Conservation (phyloP, 139 green algal species). For the Dunaliella primolecta region DNA sequence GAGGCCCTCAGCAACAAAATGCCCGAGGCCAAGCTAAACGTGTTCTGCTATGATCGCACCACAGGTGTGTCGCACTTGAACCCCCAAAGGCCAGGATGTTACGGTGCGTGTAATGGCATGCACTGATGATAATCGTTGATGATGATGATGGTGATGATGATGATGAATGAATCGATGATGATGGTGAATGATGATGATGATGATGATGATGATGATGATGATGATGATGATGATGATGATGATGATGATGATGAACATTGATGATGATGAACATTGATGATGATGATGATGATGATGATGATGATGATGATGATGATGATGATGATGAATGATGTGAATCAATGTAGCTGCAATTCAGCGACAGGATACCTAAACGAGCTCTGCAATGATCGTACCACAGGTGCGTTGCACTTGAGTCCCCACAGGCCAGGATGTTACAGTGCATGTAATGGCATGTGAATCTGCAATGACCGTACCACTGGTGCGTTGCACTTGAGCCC, state of each 20-base stretch:
- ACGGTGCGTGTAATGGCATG: neutral
- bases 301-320: too few relatives aligned
- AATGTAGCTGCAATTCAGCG: too few relatives aligned
- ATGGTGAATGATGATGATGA: too few relatives aligned
- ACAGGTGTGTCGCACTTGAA: constrained; percentile 7
- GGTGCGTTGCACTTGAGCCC: too few relatives aligned
- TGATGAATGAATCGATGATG: neutral
- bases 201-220: neutral
- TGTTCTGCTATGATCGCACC: constrained; percentile 9
- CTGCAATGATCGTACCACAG: neutral
- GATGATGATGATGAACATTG: too few relatives aligned
- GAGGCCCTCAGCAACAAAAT: neutral
- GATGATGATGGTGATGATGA: neutral
- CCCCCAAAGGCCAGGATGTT: neutral
- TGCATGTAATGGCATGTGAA: too few relatives aligned
- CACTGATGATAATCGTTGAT: neutral
- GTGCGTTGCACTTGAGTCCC: neutral
- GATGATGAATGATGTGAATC: too few relatives aligned
- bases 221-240: too few relatives aligned
- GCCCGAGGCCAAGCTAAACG: neutral
- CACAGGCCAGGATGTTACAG: too few relatives aligned
- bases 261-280: too few relatives aligned
- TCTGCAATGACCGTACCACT: too few relatives aligned
- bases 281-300: too few relatives aligned
- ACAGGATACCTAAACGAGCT: neutral